These are phyloP conservation scores for Lolium perenne DNA, from an alignment of 176 grass and related monocot genomes.

Conservation along the genomic window DNA sequence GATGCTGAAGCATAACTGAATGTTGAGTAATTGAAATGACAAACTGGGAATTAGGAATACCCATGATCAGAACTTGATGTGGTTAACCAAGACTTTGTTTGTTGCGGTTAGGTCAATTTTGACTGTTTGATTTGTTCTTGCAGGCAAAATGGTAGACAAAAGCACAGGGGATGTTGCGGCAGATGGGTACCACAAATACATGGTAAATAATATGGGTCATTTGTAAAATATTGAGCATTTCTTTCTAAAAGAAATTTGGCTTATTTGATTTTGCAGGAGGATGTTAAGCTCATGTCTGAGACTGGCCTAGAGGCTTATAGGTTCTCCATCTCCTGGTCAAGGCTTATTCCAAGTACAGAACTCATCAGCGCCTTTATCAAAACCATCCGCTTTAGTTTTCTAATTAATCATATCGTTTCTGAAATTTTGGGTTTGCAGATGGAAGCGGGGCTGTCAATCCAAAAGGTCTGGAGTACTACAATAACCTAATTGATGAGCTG, in stretches of 20 bases:
- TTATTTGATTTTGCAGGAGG: slow-evolving; percentile 49
- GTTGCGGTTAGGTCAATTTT: background rate
- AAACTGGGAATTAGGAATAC: background rate
- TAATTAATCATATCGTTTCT: background rate
- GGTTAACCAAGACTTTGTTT: background rate
- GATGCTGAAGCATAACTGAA: background rate
- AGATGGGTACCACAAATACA: slow-evolving; percentile 75
- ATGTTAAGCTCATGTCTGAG: slow-evolving; percentile 58
- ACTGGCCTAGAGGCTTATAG: slow-evolving; percentile 64
- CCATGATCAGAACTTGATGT: background rate
- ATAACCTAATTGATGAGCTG: slow-evolving; percentile 67
- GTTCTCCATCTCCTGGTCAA: slow-evolving; percentile 88
- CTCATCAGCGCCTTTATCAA: background rate
- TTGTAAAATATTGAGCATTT: background rate
- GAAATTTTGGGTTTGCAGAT: slow-evolving; percentile 15
- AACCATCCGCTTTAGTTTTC: background rate
- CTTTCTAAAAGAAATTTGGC: background rate
- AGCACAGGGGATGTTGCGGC: slow-evolving; percentile 47
- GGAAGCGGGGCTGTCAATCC: slow-evolving; percentile 66
- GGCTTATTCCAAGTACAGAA: slow-evolving; percentile 50
- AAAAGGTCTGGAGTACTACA: slow-evolving; percentile 67
- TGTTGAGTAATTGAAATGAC: background rate
- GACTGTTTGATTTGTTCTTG: background rate
- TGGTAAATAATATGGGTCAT: slow-evolving; percentile 10
- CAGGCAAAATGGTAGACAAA: slow-evolving; percentile 57